Evolutionary conservation across 768 basidiomycete genomes (phyloP), one percentile per base, ranked within the genome.

Genomic region (Crepidotus variabilis): DNA sequence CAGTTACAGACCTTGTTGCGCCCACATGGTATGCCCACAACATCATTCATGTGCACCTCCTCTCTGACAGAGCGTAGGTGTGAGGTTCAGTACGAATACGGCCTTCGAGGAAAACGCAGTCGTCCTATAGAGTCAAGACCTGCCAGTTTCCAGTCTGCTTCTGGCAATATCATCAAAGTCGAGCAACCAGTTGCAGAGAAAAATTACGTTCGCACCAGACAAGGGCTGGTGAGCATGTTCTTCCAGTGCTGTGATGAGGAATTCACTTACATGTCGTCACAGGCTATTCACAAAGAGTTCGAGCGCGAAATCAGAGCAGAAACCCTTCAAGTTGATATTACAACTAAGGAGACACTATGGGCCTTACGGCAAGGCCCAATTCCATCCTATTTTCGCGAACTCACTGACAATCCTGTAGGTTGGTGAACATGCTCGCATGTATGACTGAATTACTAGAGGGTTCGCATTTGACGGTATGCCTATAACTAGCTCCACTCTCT

Each of bases 31-130:
- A 68, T 55, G 76, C 68, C 39, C 33, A 32, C 22, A 21, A 20
- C 34, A 50, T 6, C 22, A 24, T 10, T 36, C 2, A 50, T 39
- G n/a, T n/a, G 4, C 7, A 14, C 18, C 16, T 47, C 36, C 20
- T 35, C 45, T n/a, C 54, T 59, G 24, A 60, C 23, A 5, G 10
- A 56, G 13, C 16, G 0, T 63, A 90, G 90, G 90, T 92, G 90
- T 63, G 90, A 90, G 64, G 78, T 90, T 6, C 88, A 90, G 65
- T 84, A 82, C 65, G 88, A 92, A 61, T 92, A 92, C 63, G 82
- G 87, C 2, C 72, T 91, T 39, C 80, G 82, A 28, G 85, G 87
- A 57, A 73, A 71, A 56, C 76, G 87, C 20, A 70, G 75, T 46
- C 75, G 68, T 46, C 81, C 78, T 16, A 59, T 87, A 0, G 70